Percentiles rank a stretch among this genome's conserved stretches.
Evolutionary conservation across 1,139 yeast species (phyloP).

Genomic region (Yamadazyma triangularis): DNA sequence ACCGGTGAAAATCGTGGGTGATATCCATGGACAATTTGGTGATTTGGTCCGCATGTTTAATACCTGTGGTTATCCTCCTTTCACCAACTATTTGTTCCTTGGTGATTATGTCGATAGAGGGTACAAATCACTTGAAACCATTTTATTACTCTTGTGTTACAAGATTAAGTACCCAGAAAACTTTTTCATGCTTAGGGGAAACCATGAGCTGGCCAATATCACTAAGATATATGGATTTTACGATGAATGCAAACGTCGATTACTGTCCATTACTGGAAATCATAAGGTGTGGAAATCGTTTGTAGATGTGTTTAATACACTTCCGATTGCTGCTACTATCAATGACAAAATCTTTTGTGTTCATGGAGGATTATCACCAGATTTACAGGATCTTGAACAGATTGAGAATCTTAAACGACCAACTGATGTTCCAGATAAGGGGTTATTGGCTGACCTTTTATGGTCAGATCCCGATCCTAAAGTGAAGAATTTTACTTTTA

Average conservation of each 20-base stretch:
- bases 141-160: conserved; percentile 63
- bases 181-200: conserved; percentile 78
- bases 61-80: conserved; percentile 77
- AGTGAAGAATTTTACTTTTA: conserved; percentile 35
- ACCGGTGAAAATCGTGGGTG: conserved; percentile 85
- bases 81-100: conserved; percentile 69
- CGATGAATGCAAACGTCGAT: conserved; percentile 80
- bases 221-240: conserved; percentile 84
- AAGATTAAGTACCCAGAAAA: conserved; percentile 81
- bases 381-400: conserved; percentile 58
- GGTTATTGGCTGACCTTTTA: conserved; percentile 72
- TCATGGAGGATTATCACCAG: conserved; percentile 87
- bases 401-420: conserved; percentile 72
- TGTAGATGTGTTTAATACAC: conserved; percentile 78
- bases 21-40: conserved; percentile 79
- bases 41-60: conserved; percentile 73
- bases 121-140: conserved; percentile 76
- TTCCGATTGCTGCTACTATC: conserved; percentile 84
- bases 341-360: conserved; percentile 84
- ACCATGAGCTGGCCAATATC: conserved; percentile 81
- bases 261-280: conserved; percentile 43
- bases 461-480: conserved; percentile 86
- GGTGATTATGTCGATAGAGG: conserved; percentile 91
- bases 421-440: conserved; percentile 83
- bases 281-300: conserved; percentile 69